Evolutionary conservation across 345 rosid species (phyloP).

Genomic region (Citrus sp.): DNA sequence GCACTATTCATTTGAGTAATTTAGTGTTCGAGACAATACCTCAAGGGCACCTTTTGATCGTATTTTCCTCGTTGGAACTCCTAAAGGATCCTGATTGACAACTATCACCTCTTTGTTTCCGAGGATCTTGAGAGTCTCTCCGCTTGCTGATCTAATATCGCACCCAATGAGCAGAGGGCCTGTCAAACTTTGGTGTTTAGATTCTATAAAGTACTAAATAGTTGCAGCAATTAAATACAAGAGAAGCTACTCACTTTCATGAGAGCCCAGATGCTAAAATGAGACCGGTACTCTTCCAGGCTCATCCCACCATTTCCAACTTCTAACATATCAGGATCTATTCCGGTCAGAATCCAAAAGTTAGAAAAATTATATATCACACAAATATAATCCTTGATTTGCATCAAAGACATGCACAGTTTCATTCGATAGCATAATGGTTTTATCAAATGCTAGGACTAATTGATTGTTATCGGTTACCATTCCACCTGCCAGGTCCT

Average conservation of each 20-base stretch:
- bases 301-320: slow-evolving; percentile 69
- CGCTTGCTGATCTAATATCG: slow-evolving; percentile 34
- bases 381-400: background rate
- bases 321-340: slow-evolving; percentile 69
- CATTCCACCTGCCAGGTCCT: slow-evolving; percentile 64
- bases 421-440: background rate
- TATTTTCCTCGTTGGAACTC: slow-evolving; percentile 52
- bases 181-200: background rate
- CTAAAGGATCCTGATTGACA: slow-evolving; percentile 50
- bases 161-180: slow-evolving; percentile 55
- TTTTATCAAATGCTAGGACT: background rate
- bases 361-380: background rate
- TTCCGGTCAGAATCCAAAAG: background rate
- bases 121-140: slow-evolving; percentile 33
- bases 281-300: slow-evolving; percentile 31
- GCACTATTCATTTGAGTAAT: background rate
- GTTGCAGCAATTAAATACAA: background rate
- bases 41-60: slow-evolving; percentile 6
- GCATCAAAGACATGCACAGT: background rate
- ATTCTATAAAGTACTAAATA: background rate
- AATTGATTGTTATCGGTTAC: slow-evolving; percentile 21
- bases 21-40: no score
- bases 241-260: slow-evolving; percentile 36
- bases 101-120: slow-evolving; percentile 49
- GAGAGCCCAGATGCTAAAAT: slow-evolving; percentile 58